phyloP scores from a whole-genome alignment of 176 grass and related monocot genomes.

The Triticum timopheevii region DNA sequence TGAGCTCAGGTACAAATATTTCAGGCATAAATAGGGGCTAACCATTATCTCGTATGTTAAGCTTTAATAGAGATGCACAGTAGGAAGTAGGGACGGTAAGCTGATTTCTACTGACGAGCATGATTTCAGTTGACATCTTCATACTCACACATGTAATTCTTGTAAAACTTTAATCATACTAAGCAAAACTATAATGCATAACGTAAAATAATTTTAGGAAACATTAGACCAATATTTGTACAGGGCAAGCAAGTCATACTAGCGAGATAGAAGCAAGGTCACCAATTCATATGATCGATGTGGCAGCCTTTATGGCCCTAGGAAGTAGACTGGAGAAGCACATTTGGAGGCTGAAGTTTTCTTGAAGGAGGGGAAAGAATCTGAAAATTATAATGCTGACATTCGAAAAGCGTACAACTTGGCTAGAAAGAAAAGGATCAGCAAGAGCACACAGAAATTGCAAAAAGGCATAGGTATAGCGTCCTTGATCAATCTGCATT shows the following conservation, averaged over 20 bases:
- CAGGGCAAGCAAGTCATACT: not conserved
- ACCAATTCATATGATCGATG: not conserved
- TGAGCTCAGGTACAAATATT: not conserved
- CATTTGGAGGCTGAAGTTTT: constrained; percentile 4
- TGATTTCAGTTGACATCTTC: not conserved
- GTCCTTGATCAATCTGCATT: not conserved
- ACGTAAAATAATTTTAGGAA: not conserved
- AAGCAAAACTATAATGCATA: not conserved
- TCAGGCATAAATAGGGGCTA: not conserved
- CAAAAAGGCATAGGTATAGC: not conserved
- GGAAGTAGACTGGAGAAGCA: not conserved
- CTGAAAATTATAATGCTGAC: not conserved
- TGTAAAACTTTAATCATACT: not conserved
- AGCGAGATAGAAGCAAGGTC: not conserved
- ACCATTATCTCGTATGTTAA: not conserved
- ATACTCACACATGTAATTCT: not conserved
- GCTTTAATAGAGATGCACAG: not conserved
- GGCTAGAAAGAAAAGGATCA: not conserved
- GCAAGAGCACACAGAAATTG: not conserved
- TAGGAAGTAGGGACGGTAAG: not conserved
- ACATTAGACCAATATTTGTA: not conserved
- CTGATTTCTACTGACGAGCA: not conserved
- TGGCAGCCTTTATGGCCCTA: not conserved
- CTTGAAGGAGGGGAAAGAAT: constrained; percentile 27
- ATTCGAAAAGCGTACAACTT: not conserved